phyloP scores from a whole-genome alignment of 2,329 filamentous ascomycete genomes.

The Cryphonectria nitschkei region DNA sequence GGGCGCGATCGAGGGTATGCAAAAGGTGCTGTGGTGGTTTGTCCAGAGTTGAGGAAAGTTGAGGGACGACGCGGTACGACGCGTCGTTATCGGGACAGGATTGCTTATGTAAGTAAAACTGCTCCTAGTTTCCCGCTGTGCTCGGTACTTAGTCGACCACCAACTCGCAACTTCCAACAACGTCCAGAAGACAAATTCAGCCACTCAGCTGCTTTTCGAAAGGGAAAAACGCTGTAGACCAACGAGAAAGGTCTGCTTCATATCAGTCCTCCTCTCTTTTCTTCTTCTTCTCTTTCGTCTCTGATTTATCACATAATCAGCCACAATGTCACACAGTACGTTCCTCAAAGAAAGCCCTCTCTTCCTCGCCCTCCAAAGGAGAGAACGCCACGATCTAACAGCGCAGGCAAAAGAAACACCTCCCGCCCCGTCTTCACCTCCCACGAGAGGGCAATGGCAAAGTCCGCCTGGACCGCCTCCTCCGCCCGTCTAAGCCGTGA shows the following conservation, averaged over 20 bases:
- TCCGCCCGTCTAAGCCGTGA: conserved; percentile 86
- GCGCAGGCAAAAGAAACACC: conserved; percentile 79
- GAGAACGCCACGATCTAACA: conserved; percentile 26
- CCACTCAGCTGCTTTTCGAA: background rate
- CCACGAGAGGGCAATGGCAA: conserved; percentile 83
- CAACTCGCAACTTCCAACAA: background rate
- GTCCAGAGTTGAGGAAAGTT: background rate
- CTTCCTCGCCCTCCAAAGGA: background rate
- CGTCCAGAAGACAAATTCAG: background rate
- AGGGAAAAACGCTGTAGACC: background rate
- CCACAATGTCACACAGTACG: conserved; percentile 52
- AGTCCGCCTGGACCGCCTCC: conserved; percentile 79
- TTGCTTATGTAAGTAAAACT: background rate
- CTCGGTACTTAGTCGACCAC: background rate
- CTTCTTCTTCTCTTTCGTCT: background rate
- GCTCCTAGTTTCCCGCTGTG: background rate
- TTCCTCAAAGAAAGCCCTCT: background rate
- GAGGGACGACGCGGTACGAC: background rate
- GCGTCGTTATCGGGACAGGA: background rate
- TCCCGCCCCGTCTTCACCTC: conserved; percentile 92
- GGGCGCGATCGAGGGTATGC: background rate
- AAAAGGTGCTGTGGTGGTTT: background rate
- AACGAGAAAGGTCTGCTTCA: background rate
- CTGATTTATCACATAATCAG: background rate
- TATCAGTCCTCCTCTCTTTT: no score